Evolutionary conservation across 2,329 filamentous ascomycete species (phyloP).

Genomic region (Pseudogymnoascus sp.): DNA sequence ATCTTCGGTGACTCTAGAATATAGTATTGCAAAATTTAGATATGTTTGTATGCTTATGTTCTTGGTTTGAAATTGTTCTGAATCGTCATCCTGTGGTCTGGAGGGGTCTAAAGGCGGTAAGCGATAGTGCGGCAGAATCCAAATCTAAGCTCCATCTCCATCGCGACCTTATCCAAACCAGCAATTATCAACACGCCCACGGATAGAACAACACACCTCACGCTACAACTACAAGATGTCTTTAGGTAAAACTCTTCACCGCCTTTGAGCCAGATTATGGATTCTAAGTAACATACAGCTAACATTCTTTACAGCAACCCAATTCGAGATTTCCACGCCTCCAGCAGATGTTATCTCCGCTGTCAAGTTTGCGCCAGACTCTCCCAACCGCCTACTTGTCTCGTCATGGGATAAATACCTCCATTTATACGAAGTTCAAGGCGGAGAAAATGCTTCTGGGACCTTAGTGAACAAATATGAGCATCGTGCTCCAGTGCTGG

Average conservation of each 20-base stretch:
- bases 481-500: conserved; percentile 78
- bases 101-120: conserved; percentile 7
- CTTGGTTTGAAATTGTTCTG: not conserved
- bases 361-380: conserved; percentile 73
- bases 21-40: not conserved
- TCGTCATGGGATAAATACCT: conserved; percentile 92
- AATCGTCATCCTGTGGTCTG: conserved; percentile 3
- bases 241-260: not conserved
- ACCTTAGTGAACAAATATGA: conserved; percentile 67
- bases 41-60: not conserved
- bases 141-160: conserved; percentile 11
- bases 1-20: not conserved
- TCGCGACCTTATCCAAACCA: conserved; percentile 9
- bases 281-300: not conserved
- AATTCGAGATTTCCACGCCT: conserved; percentile 76
- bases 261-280: not conserved
- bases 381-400: conserved; percentile 72
- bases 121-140: conserved; percentile 4
- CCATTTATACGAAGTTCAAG: conserved; percentile 75
- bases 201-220: not conserved
- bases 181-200: not conserved
- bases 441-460: conserved; percentile 46
- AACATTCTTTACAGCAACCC: conserved; percentile 45
- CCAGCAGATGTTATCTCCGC: conserved; percentile 84
- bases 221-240: not conserved